Evolutionary conservation across 768 basidiomycete species (phyloP), one percentile per base, ranked within the genome.

Genomic region (Phaffia australis): DNA sequence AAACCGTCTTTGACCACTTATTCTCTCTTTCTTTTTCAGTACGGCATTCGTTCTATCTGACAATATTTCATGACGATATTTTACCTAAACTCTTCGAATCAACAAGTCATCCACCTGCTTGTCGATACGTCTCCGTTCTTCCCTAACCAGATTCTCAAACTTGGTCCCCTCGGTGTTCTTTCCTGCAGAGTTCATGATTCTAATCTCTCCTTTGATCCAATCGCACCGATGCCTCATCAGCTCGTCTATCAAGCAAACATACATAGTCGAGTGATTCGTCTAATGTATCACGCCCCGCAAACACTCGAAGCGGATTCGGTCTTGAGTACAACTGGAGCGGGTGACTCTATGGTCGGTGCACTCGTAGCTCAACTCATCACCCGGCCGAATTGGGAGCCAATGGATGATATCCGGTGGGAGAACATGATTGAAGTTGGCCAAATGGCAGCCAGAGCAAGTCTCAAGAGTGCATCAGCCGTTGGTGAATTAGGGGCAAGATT

Each of bases 261-360:
- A 19, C 27, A 32, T 25, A 27, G 7, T n/a, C 76, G 81, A 4
- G 73, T 60, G 16, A 66, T 89, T 9, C 80, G 88, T 7, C 56
- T 93, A 35, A 83, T 84, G 51, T 87, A 92, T 73, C 90, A 87
- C 74, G 83, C 88, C 15, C 80, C 88, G 9, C 73, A 75, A 0
- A 69, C 78, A 19, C 76, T 82, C 14, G 72, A 68, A 3, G 71
- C 83, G 7, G 73, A 74, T 19, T 71, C 74, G 29, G 71, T 79
- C 14, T 77, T 85, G 25, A 92, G 86, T 70, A 88, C 89, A 11
- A 97, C 93, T 0, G 94, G 94, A 1, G 92, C 89, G 0, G 93
- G 93, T 0, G 93, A 97, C 76, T 86, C 88, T 3, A 82, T 95
- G 29, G 91, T 88, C 1, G 93, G 92, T 7, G 83, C 86, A 1